Base-by-base conservation (phyloP, 495 filamentous ascomycete genomes). In the Aspergillus kassunensis region DNA sequence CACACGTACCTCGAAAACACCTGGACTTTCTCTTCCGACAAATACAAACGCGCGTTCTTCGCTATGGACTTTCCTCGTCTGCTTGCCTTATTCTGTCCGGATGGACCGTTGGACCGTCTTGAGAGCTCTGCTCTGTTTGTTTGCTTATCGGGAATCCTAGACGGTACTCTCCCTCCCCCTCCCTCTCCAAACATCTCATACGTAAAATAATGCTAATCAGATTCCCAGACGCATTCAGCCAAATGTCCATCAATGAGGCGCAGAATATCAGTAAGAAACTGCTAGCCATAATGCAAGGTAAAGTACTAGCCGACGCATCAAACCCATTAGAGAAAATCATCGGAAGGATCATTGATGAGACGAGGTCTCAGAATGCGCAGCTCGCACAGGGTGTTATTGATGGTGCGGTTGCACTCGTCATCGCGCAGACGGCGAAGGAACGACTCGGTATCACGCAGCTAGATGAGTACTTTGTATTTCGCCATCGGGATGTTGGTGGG, bases 211-310 rank as follows among this genome's bases (percentile, higher is more conserved):
- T 29, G 27, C 27, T 29, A 29, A 29, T 29, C 6, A 29, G 11
- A 29, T n/a, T n/a, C n/a, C n/a, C n/a, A 42, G 39, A 42, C 11
- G 39, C 39, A 42, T 42, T 42, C 39, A 42, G 39, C 39, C 39
- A 42, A 27, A 42, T 42, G 20, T 42, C 39, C 39, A 25, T 42
- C 21, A 13, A 20, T 12, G 39, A 24, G 1, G 1, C 39, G 11
- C 10, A n/a, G 9, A n/a, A 3, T 1, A 42, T 42, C 20, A 21
- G 39, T 2, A 24, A 23, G 4, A 42, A 20, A 27, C 18, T 42
- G 10, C 39, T 42, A 1, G 39, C 7, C 10, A 42, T 42, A 23
- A 42, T 42, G 39, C 20, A n/a, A 16, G 39, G 39, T 2, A 24
- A 2, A 4, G 21, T 11, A 4, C 5, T 1, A 11, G 21, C 39